Percentiles rank a stretch among this genome's conserved stretches.
These are phyloP conservation scores for Apiotrichum gamsii DNA, from an alignment of 1,284 basidiomycete genomes.

Conservation along the genomic window DNA sequence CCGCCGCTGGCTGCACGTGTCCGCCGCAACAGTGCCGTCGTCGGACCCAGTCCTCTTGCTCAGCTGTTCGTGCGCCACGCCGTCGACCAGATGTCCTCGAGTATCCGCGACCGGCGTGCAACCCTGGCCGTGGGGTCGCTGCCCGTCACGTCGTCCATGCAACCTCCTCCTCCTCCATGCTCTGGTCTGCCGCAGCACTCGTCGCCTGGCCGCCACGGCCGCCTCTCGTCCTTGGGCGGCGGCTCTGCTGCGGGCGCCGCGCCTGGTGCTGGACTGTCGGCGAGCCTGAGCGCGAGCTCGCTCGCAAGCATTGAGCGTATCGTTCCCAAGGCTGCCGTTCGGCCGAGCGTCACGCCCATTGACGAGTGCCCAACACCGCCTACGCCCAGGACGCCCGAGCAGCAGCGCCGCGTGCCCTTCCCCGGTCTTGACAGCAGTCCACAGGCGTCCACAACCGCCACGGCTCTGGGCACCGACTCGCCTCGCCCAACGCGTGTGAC, in stretches of 20 bases:
- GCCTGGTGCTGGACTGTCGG: neutral
- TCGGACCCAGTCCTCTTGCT: conserved; percentile 44
- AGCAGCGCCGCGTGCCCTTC: too few species aligned
- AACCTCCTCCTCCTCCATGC: neutral
- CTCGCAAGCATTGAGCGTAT: neutral
- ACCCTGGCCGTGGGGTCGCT: conserved; percentile 10
- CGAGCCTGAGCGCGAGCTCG: conserved; percentile 3
- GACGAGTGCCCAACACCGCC: neutral
- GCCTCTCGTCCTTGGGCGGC: neutral
- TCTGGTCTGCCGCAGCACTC: too few species aligned
- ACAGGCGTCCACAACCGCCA: too few species aligned
- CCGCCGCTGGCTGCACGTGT: conserved; percentile 7
- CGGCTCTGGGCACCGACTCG: too few species aligned
- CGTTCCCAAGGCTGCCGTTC: too few species aligned
- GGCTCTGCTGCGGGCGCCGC: neutral
- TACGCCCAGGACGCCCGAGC: too few species aligned
- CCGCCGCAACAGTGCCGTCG: conserved; percentile 30
- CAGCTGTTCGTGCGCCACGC: conserved; percentile 36
- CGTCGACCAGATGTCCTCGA: neutral
- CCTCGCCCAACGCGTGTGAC: too few species aligned
- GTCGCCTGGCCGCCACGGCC: conserved; percentile 6
- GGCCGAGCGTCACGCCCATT: neutral
- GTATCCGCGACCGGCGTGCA: neutral
- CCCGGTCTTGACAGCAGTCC: too few species aligned
- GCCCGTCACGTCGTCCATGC: conserved; percentile 6